A percentile compares a stretch with the other conserved stretches of the same genome.
Evolutionary conservation across 805 yeast genomes (phyloP).

Genomic region (Starmerella bombicola): DNA sequence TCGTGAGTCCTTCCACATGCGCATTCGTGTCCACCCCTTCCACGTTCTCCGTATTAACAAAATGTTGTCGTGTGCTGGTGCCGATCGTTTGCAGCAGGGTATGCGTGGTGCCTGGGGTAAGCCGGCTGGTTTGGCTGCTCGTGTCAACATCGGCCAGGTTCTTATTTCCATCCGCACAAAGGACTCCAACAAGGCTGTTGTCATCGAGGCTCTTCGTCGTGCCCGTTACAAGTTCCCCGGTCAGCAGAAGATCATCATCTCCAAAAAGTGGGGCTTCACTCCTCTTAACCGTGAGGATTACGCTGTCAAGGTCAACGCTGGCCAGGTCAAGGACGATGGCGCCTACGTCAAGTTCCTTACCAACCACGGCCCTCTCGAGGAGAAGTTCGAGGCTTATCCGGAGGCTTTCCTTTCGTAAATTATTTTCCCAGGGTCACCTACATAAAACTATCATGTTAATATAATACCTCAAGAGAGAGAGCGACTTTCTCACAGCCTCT

Average conservation of each 20-base stretch:
- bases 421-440: background rate
- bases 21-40: slow-evolving; percentile 99
- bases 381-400: slow-evolving; percentile 90
- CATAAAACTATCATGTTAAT: background rate
- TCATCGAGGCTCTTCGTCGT: slow-evolving; percentile 98
- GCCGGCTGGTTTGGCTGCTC: slow-evolving; percentile 99
- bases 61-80: slow-evolving; percentile 99
- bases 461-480: background rate
- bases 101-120: slow-evolving; percentile 99
- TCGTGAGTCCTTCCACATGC: slow-evolving; percentile 99
- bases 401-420: slow-evolving; percentile 36
- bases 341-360: slow-evolving; percentile 98
- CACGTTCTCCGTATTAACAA: slow-evolving; percentile 99
- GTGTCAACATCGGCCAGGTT: slow-evolving; percentile 97
- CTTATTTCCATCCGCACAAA: slow-evolving; percentile 96
- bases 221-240: slow-evolving; percentile 99
- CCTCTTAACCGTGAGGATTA: slow-evolving; percentile 95
- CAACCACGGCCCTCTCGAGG: slow-evolving; percentile 88
- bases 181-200: slow-evolving; percentile 95
- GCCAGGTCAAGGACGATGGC: slow-evolving; percentile 99
- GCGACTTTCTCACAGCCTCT: background rate
- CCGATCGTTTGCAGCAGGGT: slow-evolving; percentile 99
- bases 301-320: slow-evolving; percentile 84
- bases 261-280: slow-evolving; percentile 99
- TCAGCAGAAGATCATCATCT: slow-evolving; percentile 97